phyloP scores from a whole-genome alignment of 179 eudicot species.

The Camellia oleifera region DNA sequence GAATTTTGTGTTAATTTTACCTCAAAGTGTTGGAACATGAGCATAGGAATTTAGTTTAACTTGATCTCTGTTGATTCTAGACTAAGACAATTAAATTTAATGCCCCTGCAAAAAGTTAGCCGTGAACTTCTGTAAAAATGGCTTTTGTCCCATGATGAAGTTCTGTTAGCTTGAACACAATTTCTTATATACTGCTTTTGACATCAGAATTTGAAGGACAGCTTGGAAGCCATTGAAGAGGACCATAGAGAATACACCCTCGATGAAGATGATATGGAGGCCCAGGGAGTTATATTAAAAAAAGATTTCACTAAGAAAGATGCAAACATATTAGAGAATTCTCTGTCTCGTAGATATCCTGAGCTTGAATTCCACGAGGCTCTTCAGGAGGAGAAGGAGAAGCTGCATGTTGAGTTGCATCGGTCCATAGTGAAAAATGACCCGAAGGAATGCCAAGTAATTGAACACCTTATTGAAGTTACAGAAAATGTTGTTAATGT shows the following conservation, averaged over 20 bases:
- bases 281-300: constrained; percentile 56
- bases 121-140: constrained; percentile 3
- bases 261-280: constrained; percentile 61
- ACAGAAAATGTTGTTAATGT: constrained; percentile 18
- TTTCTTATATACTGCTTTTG: neutral
- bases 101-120: no score
- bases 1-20: no score
- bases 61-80: no score
- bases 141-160: constrained; percentile 3
- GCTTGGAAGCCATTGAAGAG: constrained; percentile 48
- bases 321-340: constrained; percentile 40
- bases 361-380: constrained; percentile 46
- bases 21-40: no score
- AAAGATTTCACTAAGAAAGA: constrained; percentile 50
- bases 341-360: constrained; percentile 53
- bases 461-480: constrained; percentile 30
- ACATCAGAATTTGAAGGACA: constrained; percentile 37
- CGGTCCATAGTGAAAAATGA: constrained; percentile 41
- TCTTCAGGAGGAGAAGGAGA: constrained; percentile 50
- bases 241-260: constrained; percentile 71
- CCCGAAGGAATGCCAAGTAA: constrained; percentile 43
- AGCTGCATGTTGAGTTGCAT: constrained; percentile 43
- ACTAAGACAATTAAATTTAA: no score
- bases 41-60: no score
- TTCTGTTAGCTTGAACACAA: neutral